These are phyloP conservation scores for Geranomyces michiganensis DNA, from an alignment of 192 early-diverging fungal species.

Conservation along the genomic window DNA sequence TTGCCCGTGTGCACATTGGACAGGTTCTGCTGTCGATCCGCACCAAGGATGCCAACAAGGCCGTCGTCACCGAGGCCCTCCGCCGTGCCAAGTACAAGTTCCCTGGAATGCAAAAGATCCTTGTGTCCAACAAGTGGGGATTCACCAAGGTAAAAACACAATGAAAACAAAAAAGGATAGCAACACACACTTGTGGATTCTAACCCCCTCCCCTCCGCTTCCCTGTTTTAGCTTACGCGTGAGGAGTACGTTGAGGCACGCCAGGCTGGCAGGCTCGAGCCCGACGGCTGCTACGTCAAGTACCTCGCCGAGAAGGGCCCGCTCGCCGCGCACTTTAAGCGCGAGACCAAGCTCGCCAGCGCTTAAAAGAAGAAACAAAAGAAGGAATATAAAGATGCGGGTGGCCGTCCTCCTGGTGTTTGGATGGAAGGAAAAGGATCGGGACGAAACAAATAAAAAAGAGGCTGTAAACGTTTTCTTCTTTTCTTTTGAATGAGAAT, in stretches of 20 bases:
- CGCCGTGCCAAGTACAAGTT: conserved; percentile 99
- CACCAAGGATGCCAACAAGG: conserved; percentile 92
- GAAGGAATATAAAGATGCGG: too few relatives aligned
- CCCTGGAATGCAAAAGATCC: conserved; percentile 97
- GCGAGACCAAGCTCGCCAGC: conserved; percentile 20
- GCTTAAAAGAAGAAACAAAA: neutral
- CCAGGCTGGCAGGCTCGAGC: conserved; percentile 74
- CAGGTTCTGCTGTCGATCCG: conserved; percentile 96
- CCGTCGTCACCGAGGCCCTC: conserved; percentile 88
- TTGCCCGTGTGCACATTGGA: conserved; percentile 97
- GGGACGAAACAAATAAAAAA: too few relatives aligned
- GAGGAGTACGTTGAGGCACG: conserved; percentile 85
- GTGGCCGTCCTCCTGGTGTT: too few relatives aligned
- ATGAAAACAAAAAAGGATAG: too few relatives aligned
- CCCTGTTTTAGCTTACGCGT: conserved; percentile 19
- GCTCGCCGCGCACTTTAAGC: conserved; percentile 55
- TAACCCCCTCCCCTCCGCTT: too few relatives aligned
- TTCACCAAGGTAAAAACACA: too few relatives aligned
- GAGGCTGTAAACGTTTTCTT: too few relatives aligned
- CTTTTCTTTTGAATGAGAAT: too few relatives aligned
- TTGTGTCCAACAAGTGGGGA: conserved; percentile 99
- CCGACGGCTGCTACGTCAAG: conserved; percentile 96
- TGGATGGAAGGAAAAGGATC: too few relatives aligned
- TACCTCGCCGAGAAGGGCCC: conserved; percentile 86
- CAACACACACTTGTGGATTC: too few relatives aligned